Evolutionary conservation across 768 basidiomycete genomes (phyloP).

Genomic region (Psilocybe sp.): DNA sequence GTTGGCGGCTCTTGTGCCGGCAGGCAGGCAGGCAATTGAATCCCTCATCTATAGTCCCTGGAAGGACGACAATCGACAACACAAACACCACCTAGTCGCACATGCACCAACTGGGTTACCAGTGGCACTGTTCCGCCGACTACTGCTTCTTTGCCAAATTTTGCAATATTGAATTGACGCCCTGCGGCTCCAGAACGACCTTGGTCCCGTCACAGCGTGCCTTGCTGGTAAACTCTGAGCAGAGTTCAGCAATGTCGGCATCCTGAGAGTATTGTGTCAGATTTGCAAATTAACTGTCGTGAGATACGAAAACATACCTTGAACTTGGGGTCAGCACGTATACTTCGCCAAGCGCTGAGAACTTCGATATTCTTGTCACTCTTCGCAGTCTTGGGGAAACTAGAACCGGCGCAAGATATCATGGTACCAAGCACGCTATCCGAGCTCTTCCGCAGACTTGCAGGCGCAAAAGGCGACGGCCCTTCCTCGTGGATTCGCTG

Average conservation of each 20-base stretch:
- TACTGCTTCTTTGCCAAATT: slow-evolving; percentile 31
- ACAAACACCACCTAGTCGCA: too few species aligned
- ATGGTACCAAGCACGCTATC: slow-evolving; percentile 46
- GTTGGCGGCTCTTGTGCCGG: too few species aligned
- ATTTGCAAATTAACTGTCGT: slow-evolving; percentile 4
- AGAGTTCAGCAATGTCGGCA: slow-evolving; percentile 75
- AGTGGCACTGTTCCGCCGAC: neutral
- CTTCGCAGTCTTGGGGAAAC: slow-evolving; percentile 64
- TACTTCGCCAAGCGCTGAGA: slow-evolving; percentile 73
- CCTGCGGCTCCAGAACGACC: slow-evolving; percentile 67
- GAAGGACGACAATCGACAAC: too few species aligned
- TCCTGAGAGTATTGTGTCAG: slow-evolving; percentile 40
- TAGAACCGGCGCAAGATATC: slow-evolving; percentile 65
- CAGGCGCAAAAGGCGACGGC: slow-evolving; percentile 54
- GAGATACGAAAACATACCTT: slow-evolving; percentile 47
- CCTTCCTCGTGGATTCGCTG: slow-evolving; percentile 52
- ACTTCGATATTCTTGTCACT: slow-evolving; percentile 77
- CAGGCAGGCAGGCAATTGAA: too few species aligned
- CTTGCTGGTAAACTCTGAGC: slow-evolving; percentile 76
- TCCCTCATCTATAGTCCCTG: too few species aligned
- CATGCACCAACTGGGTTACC: too few species aligned
- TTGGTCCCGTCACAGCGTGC: slow-evolving; percentile 83
- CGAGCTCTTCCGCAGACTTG: slow-evolving; percentile 38
- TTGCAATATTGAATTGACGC: slow-evolving; percentile 46
- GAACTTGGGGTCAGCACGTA: slow-evolving; percentile 72